These are phyloP conservation scores for Globisporangium parvum DNA, from an alignment of 352 stramenopile species.

Conservation along the genomic window DNA sequence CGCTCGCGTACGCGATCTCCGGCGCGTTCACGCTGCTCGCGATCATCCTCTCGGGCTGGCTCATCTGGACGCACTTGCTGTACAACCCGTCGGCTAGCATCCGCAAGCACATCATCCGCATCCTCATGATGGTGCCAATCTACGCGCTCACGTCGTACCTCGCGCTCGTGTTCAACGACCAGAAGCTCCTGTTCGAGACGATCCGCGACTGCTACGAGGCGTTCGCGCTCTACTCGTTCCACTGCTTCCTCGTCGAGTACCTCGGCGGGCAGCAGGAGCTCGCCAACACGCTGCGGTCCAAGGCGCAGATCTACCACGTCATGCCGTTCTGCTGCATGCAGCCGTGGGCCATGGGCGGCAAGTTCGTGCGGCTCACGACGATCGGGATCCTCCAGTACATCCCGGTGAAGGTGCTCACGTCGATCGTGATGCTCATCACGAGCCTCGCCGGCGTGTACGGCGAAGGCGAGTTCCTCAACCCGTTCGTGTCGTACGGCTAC, in stretches of 20 bases:
- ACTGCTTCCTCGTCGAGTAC: conserved; percentile 90
- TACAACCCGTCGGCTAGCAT: conserved; percentile 79
- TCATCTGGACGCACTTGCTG: conserved; percentile 86
- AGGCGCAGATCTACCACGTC: conserved; percentile 76
- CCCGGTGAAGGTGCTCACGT: conserved; percentile 83
- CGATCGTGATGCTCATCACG: conserved; percentile 83
- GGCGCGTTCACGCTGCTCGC: conserved; percentile 82
- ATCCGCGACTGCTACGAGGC: conserved; percentile 91
- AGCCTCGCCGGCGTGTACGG: conserved; percentile 84
- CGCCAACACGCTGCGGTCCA: conserved; percentile 79
- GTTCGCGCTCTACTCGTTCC: conserved; percentile 92
- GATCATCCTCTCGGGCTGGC: conserved; percentile 79
- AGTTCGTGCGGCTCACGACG: conserved; percentile 91
- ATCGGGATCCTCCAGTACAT: conserved; percentile 93
- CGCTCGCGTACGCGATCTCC: conserved; percentile 82
- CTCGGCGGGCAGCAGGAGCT: conserved; percentile 80
- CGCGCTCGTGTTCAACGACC: conserved; percentile 85
- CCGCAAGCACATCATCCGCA: conserved; percentile 91
- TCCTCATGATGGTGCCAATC: conserved; percentile 92
- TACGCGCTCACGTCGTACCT: conserved; percentile 90
- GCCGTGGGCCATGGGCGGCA: conserved; percentile 89
- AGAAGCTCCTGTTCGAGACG: conserved; percentile 88
- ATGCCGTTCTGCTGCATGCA: conserved; percentile 84
- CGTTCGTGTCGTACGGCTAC: conserved; percentile 81
- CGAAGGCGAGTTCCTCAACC: conserved; percentile 85